Percentiles rank a stretch among this genome's conserved stretches.
Conservation (phyloP, 164 flowering plant genomes). For the Hamamelis virginiana region DNA sequence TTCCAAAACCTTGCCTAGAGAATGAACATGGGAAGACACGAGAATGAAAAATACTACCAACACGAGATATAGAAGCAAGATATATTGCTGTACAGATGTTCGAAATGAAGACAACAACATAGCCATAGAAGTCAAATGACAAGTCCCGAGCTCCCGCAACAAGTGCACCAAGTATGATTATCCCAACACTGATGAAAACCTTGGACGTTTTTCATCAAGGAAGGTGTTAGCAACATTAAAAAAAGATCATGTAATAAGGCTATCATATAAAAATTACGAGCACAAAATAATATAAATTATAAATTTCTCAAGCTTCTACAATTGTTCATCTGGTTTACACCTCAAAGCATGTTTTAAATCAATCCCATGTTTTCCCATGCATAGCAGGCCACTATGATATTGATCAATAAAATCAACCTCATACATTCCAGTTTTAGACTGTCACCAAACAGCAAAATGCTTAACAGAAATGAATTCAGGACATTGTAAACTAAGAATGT, state of each 20-base stretch:
- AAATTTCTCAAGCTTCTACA: background rate
- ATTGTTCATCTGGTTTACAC: too few relatives aligned
- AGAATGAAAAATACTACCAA: constrained; percentile 26
- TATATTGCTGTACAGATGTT: constrained; percentile 47
- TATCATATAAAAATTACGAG: background rate
- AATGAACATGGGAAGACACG: background rate
- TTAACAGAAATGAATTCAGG: too few relatives aligned
- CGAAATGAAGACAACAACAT: constrained; percentile 41
- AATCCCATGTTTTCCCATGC: too few relatives aligned
- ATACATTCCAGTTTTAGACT: too few relatives aligned
- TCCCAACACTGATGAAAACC: constrained; percentile 47
- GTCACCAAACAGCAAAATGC: too few relatives aligned
- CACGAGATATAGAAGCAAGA: constrained; percentile 44
- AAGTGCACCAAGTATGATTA: constrained; percentile 46
- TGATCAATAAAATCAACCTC: too few relatives aligned
- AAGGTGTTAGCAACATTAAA: constrained; percentile 9
- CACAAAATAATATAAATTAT: background rate
- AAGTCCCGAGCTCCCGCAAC: constrained; percentile 48
- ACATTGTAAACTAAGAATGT: too few relatives aligned
- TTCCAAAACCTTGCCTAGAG: background rate
- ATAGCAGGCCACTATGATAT: too few relatives aligned
- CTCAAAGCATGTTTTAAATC: too few relatives aligned
- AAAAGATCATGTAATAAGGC: background rate
- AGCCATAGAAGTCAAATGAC: constrained; percentile 42
- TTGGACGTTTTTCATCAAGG: constrained; percentile 13